Evolutionary conservation across 495 filamentous ascomycete species (phyloP).

Genomic region (Trichodelitschia bisporula): DNA sequence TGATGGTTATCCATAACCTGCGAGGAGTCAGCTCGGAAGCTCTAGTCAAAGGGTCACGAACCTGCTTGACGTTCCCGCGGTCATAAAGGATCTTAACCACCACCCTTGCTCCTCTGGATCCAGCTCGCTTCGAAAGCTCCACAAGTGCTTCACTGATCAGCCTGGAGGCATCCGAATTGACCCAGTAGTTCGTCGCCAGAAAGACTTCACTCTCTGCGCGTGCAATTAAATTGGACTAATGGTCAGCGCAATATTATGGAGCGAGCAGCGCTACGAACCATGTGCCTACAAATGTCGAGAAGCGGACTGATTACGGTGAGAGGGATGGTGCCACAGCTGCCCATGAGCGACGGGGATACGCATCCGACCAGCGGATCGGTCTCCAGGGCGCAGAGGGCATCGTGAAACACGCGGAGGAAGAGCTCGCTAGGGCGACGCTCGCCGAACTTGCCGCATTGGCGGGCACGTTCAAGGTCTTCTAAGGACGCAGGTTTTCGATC

Average conservation of each 20-base stretch:
- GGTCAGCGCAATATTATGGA: not conserved
- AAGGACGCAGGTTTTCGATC: too few species aligned
- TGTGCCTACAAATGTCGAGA: constrained; percentile 45
- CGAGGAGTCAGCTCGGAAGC: constrained; percentile 3
- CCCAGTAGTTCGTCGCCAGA: constrained; percentile 55
- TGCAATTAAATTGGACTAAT: constrained; percentile 38
- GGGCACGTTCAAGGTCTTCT: constrained; percentile 25
- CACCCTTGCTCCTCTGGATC: constrained; percentile 27
- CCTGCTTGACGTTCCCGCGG: constrained; percentile 36
- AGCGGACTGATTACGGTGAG: constrained; percentile 44
- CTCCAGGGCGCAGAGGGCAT: constrained; percentile 35
- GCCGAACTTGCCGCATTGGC: constrained; percentile 44
- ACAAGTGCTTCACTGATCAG: constrained; percentile 41
- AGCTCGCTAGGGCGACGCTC: constrained; percentile 33
- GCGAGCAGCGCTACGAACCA: constrained; percentile 9
- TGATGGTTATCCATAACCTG: constrained; percentile 34
- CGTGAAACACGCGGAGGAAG: constrained; percentile 42
- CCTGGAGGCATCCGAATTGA: constrained; percentile 35
- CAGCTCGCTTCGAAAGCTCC: constrained; percentile 41
- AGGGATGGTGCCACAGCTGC: constrained; percentile 37
- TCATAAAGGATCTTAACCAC: constrained; percentile 59
- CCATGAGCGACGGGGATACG: constrained; percentile 47
- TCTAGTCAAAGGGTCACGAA: constrained; percentile 1
- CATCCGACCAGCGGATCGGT: constrained; percentile 28
- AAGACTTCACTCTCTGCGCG: constrained; percentile 48